phyloP scores from a whole-genome alignment of 306 rosid species.

The Trifolium repens region DNA sequence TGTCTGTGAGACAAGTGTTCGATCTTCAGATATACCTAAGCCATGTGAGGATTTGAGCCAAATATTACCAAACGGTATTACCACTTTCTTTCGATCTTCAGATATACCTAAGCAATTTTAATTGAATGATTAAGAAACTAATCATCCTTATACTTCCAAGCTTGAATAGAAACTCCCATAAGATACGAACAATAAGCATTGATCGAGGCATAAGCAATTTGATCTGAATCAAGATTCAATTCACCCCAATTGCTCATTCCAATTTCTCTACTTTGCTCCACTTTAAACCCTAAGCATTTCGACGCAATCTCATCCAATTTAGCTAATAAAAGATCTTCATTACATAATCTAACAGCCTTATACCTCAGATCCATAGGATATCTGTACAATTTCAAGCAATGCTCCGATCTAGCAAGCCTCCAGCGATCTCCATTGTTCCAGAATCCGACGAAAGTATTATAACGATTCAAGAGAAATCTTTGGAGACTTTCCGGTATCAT shows the following conservation, averaged over 20 bases:
- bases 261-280: conserved; percentile 28
- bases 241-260: conserved; percentile 41
- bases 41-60: too few species aligned
- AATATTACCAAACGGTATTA: too few species aligned
- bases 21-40: too few species aligned
- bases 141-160: too few species aligned
- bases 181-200: conserved; percentile 28
- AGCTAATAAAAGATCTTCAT: neutral
- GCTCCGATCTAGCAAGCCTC: neutral
- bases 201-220: conserved; percentile 43
- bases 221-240: conserved; percentile 28
- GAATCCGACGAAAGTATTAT: conserved; percentile 45
- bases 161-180: too few species aligned
- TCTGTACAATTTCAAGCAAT: neutral
- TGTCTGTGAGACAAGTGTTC: too few species aligned
- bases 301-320: conserved; percentile 25
- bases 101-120: too few species aligned
- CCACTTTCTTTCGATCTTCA: too few species aligned
- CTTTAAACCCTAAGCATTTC: conserved; percentile 12
- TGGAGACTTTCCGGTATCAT: conserved; percentile 14
- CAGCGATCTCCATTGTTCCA: conserved; percentile 35
- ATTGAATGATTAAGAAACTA: too few species aligned
- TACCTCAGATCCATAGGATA: conserved; percentile 38
- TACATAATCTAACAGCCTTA: neutral
- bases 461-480: conserved; percentile 7